Evolutionary conservation across 495 filamentous ascomycete genomes (phyloP), one percentile per base, ranked within the genome.

Genomic region (Penicillium paxilli): DNA sequence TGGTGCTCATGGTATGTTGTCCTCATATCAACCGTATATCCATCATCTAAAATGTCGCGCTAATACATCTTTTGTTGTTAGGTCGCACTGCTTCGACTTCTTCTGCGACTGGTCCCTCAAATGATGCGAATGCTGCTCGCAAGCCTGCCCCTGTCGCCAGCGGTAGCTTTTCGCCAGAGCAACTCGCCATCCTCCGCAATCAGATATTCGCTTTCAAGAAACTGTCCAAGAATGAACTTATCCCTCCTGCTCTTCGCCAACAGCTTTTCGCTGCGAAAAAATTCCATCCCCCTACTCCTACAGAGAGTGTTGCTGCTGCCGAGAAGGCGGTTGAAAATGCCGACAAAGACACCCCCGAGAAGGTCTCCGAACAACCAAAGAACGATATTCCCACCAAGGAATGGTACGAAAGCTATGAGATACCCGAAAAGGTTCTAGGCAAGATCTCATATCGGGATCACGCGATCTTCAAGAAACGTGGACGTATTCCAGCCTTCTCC

Each of bases 121-220:
- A 69, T 24, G 67, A 68, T 54, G 44, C 55, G 17, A 47, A 41
- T 19, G 23, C 66, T 23, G 62, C 65, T 8, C 54, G 44, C 24
- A 46, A 26, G 24, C 17, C 70, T n/a, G 65, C 64, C 7, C 66
- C 67, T 7, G 77, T 77, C 46, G 58, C 76, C 9, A 73, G 75
- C 32, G 71, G 77, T 9, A 72, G 80, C 42, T 92, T 94, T 60
- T 83, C 87, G 5, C 67, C 79, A 2, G 83, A 89, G 41, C 91
- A 96, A 59, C 70, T 95, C 32, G 73, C 75, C 23, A 83, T 83
- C 2, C 78, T 95, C 8, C 78, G 87, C 28, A 84, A 85, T 41
- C 92, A 96, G 65, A 93, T 96, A 38, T 69, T 82, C 56, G 89
- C 90, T 5, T 95, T 96, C 74, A 90, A 90, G 69, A 75, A 86